Base-by-base conservation (phyloP, 1,284 basidiomycete species). In the Ceratobasidium sp. region DNA sequence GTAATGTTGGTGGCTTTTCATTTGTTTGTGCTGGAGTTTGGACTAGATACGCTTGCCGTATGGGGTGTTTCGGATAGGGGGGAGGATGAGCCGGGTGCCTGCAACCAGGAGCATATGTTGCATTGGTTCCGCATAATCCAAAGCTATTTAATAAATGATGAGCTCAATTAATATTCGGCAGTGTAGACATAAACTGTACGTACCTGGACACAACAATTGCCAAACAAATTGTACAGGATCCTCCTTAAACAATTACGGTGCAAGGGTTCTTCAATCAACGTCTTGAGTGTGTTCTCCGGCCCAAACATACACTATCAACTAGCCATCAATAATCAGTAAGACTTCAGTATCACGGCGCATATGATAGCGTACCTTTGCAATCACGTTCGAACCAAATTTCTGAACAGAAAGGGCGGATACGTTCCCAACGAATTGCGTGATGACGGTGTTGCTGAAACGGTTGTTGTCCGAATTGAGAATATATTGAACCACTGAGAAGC, bases 21-120 rank as follows among this genome's bases (percentile, higher is more conserved):
- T 85, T 79, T 94, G 92, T 83, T 96, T 93, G 71, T 94, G 92
- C 81, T 96, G 94, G 71, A 98, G 85, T 83, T 97, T 97, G 84
- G 94, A 96, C 82, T 97, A 96, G 78, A 98, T 98, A 65, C 96
- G 91, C 85, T 98, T 98, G 78, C 96, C 96, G 78, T 98, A 98
- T 2, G 96, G 96, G 3, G 96, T 98, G 83, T 97, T 98, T 78
- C 96, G 91, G 79, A 98, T 97, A 75, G 97, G 86, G 1, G 94
- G 96, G 34, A 98, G 86, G 74, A 97, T 95, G n/a, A 96, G 96
- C 70, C 96, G 92, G 79, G 98, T 98, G 77, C 93, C 94, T 79
- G 97, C 95, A 41, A 98, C 93, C 50, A 98, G 89, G 26, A 82
- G 79, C 80, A 83, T 89, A 57, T 96, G 91, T 81, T 98, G 96